A percentile compares a stretch with the other conserved stretches of the same genome.
These are phyloP conservation scores for Lippia alba DNA, from an alignment of 305 asterid genomes.

Conservation along the genomic window DNA sequence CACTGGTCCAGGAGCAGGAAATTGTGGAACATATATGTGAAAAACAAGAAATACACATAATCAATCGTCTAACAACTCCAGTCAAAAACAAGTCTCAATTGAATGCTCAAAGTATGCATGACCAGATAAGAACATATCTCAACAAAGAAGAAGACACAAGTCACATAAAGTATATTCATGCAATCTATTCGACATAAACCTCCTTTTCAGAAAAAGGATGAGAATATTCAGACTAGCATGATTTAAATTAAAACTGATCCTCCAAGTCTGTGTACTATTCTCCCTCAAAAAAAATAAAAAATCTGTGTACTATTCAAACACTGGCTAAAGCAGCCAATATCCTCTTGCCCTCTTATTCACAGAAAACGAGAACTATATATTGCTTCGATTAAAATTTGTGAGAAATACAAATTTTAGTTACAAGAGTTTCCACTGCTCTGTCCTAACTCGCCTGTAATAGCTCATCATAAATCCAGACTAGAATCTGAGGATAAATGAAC, in stretches of 20 bases:
- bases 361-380: neutral
- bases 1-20: neutral
- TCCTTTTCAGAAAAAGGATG: too few relatives aligned
- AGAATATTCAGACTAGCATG: neutral
- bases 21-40: neutral
- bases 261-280: neutral
- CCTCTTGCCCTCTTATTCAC: neutral
- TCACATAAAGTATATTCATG: neutral
- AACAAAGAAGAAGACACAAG: neutral
- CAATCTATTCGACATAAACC: too few relatives aligned
- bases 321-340: neutral
- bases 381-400: conserved; percentile 6
- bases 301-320: neutral
- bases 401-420: neutral
- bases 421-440: neutral
- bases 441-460: neutral
- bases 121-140: neutral
- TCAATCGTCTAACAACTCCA: too few relatives aligned
- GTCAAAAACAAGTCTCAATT: neutral
- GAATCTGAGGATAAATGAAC: neutral
- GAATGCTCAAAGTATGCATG: neutral
- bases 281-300: too few relatives aligned
- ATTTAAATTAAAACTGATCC: neutral
- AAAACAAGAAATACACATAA: neutral
- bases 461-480: neutral